Percentiles rank a stretch among this genome's conserved stretches.
These are phyloP conservation scores for Astrephomene gubernaculifera DNA, from an alignment of 139 green algal genomes.

Conservation along the genomic window DNA sequence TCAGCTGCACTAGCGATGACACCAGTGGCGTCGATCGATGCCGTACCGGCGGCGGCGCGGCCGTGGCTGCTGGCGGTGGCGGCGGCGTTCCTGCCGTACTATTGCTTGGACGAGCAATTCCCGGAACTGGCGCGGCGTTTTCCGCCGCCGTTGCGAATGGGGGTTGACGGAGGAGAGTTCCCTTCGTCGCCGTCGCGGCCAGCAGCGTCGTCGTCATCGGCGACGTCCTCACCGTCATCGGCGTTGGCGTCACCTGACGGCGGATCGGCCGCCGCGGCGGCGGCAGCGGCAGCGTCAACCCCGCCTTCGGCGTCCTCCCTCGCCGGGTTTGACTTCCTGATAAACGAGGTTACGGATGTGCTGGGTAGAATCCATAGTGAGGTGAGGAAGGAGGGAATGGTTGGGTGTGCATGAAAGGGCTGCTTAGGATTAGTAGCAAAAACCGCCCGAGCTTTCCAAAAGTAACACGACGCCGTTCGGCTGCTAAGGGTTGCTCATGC, in stretches of 20 bases:
- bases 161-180: too few relatives aligned
- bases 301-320: neutral
- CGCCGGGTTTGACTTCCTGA: slow-evolving; percentile 58
- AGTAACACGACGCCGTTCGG: too few relatives aligned
- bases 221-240: too few relatives aligned
- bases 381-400: too few relatives aligned
- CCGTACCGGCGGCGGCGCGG: slow-evolving; percentile 59
- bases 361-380: slow-evolving; percentile 51
- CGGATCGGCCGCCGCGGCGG: slow-evolving; percentile 35
- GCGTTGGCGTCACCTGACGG: slow-evolving; percentile 1
- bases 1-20: neutral
- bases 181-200: too few relatives aligned
- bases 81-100: slow-evolving; percentile 81
- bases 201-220: too few relatives aligned
- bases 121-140: slow-evolving; percentile 48
- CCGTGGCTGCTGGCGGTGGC: slow-evolving; percentile 62
- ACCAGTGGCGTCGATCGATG: slow-evolving; percentile 40
- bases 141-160: slow-evolving; percentile 50
- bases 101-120: slow-evolving; percentile 41
- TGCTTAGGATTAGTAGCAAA: too few relatives aligned
- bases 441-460: too few relatives aligned
- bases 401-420: too few relatives aligned
- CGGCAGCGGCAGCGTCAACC: neutral
- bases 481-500: too few relatives aligned
- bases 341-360: slow-evolving; percentile 65